Evolutionary conservation across 2,329 filamentous ascomycete genomes (phyloP).

Genomic region (Epichloe bromicola): DNA sequence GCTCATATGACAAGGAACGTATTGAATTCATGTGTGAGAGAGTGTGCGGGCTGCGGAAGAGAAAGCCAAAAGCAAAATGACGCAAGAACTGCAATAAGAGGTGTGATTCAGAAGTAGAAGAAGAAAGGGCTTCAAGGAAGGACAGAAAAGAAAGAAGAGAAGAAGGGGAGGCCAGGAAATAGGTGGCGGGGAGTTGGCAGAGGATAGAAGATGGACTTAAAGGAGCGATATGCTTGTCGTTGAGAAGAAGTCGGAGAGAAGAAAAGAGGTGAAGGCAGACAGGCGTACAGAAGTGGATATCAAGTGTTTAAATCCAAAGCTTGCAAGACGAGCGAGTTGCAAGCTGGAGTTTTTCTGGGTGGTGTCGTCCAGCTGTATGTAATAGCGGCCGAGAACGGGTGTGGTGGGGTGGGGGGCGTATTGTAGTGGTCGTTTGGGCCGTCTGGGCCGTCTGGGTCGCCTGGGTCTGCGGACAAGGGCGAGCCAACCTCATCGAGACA

Average conservation of each 20-base stretch:
- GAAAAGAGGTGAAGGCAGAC: constrained; percentile 11
- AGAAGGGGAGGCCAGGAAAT: neutral
- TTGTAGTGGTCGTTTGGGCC: neutral
- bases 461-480: constrained; percentile 24
- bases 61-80: neutral
- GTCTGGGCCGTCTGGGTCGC: neutral
- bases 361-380: constrained; percentile 31
- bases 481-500: constrained; percentile 33
- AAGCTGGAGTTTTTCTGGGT: constrained; percentile 24
- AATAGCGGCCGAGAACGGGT: constrained; percentile 16
- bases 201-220: neutral
- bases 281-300: constrained; percentile 13
- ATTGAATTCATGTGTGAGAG: constrained; percentile 15
- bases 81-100: neutral
- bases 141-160: neutral
- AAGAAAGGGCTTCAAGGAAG: neutral
- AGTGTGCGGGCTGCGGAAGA: neutral
- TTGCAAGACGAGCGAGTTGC: neutral
- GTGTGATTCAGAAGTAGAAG: neutral
- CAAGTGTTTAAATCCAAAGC: neutral
- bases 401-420: constrained; percentile 25
- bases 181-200: neutral
- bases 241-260: constrained; percentile 5
- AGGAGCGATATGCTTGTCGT: neutral
- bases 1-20: constrained; percentile 15